Evolutionary conservation across 2,329 filamentous ascomycete genomes (phyloP).

Genomic region (Geosmithia putterillii): DNA sequence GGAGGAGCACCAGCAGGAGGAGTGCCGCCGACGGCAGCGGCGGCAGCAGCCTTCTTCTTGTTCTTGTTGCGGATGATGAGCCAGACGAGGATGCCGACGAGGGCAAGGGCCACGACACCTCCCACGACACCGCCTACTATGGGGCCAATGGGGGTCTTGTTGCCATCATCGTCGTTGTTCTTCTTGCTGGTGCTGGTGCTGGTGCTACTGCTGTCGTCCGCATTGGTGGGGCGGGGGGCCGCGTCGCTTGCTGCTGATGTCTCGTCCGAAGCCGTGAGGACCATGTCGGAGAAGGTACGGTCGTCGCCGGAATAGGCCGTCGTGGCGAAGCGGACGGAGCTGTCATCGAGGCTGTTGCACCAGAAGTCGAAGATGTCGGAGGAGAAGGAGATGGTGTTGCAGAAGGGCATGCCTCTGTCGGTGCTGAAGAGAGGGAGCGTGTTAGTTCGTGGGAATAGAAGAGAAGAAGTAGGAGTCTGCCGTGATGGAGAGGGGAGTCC

Average conservation of each 20-base stretch:
- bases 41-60: too few species aligned
- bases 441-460: neutral
- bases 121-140: constrained; percentile 7
- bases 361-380: constrained; percentile 29
- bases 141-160: constrained; percentile 1
- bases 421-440: constrained; percentile 17
- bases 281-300: constrained; percentile 10
- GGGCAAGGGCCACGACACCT: too few species aligned
- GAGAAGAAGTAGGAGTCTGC: neutral
- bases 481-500: neutral
- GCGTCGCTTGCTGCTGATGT: neutral
- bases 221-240: neutral
- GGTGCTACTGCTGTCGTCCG: neutral
- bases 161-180: constrained; percentile 2
- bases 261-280: constrained; percentile 1
- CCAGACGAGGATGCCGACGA: constrained; percentile 2
- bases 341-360: constrained; percentile 22
- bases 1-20: too few species aligned
- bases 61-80: constrained; percentile 4
- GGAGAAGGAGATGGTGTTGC: constrained; percentile 31
- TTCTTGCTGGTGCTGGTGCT: constrained; percentile 3
- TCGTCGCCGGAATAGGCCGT: constrained; percentile 23
- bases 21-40: too few species aligned
- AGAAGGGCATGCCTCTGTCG: constrained; percentile 20
- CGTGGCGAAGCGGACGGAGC: constrained; percentile 18